Conservation (phyloP, 768 basidiomycete genomes). For the Holtermanniella nyarrowii region DNA sequence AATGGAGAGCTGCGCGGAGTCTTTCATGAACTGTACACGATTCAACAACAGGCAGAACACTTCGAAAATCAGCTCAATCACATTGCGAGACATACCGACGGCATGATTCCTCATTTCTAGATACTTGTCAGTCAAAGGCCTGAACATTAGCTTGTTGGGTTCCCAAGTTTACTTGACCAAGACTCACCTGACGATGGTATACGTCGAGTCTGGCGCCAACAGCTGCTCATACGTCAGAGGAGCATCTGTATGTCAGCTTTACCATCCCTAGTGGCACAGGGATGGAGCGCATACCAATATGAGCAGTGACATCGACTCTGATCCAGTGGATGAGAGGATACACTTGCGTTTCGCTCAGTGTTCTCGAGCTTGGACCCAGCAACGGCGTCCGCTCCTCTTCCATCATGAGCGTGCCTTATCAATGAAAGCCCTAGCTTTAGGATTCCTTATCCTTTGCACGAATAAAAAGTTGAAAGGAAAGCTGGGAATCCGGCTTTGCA, state of each 20-base stretch:
- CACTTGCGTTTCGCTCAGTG: constrained; percentile 47
- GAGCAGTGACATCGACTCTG: constrained; percentile 42
- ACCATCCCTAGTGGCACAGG: background rate
- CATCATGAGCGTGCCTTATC: too few species aligned
- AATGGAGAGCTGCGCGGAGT: constrained; percentile 58
- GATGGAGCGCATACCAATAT: constrained; percentile 36
- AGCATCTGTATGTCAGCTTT: constrained; percentile 51
- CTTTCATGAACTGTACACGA: constrained; percentile 71
- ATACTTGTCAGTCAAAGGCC: constrained; percentile 82
- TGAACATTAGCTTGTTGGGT: constrained; percentile 34
- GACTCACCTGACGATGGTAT: constrained; percentile 58
- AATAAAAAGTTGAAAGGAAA: too few species aligned
- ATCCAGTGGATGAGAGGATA: constrained; percentile 77
- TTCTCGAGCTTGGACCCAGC: constrained; percentile 15
- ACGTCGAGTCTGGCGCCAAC: constrained; percentile 75
- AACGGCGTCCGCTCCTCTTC: constrained; percentile 27
- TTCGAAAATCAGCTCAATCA: background rate
- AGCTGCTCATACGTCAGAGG: constrained; percentile 75
- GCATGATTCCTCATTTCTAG: constrained; percentile 67
- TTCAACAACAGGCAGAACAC: constrained; percentile 84
- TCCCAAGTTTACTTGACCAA: background rate
- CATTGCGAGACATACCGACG: constrained; percentile 38
- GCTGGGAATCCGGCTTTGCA: too few species aligned
- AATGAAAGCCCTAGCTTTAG: too few species aligned
- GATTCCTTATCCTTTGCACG: too few species aligned